These are phyloP conservation scores for Backusella mclennaniae DNA, from an alignment of 192 early-diverging fungal species.

Conservation along the genomic window DNA sequence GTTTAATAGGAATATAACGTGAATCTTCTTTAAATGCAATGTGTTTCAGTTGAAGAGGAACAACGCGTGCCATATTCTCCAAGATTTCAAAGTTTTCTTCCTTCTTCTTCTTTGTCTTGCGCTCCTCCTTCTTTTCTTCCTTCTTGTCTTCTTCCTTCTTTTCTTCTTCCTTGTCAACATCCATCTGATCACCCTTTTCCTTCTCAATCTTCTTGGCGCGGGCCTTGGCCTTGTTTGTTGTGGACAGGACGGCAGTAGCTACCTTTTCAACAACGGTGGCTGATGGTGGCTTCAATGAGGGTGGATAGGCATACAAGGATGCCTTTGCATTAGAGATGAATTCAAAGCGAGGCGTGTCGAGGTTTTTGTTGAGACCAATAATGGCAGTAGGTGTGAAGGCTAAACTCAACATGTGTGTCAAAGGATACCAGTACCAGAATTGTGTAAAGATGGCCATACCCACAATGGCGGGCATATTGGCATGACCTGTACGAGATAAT, in stretches of 20 bases:
- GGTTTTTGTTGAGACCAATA: constrained; percentile 90
- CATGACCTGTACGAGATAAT: constrained; percentile 81
- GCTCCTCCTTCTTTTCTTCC: constrained; percentile 55
- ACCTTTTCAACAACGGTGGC: constrained; percentile 79
- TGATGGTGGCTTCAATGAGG: constrained; percentile 78
- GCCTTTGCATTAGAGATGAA: constrained; percentile 84
- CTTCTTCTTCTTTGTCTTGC: constrained; percentile 67
- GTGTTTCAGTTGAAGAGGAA: constrained; percentile 84
- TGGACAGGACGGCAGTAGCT: constrained; percentile 93
- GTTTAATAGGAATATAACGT: constrained; percentile 89
- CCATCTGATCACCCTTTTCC: constrained; percentile 61
- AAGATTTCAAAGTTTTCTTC: constrained; percentile 75
- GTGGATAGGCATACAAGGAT: constrained; percentile 92
- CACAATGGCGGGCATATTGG: constrained; percentile 94
- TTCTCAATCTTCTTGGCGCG: constrained; percentile 80
- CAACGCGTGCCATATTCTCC: constrained; percentile 84
- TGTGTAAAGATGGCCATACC: constrained; percentile 98
- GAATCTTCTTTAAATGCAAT: constrained; percentile 83
- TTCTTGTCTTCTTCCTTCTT: constrained; percentile 54
- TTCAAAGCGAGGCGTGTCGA: constrained; percentile 85
- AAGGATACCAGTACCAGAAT: constrained; percentile 99
- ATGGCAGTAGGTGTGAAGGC: constrained; percentile 94
- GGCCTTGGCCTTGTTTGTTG: constrained; percentile 91
- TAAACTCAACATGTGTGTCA: constrained; percentile 93
- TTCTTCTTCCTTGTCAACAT: constrained; percentile 49